Evolutionary conservation across 495 filamentous ascomycete species (phyloP), one percentile per base, ranked within the genome.

Genomic region (Neurospora sp.): DNA sequence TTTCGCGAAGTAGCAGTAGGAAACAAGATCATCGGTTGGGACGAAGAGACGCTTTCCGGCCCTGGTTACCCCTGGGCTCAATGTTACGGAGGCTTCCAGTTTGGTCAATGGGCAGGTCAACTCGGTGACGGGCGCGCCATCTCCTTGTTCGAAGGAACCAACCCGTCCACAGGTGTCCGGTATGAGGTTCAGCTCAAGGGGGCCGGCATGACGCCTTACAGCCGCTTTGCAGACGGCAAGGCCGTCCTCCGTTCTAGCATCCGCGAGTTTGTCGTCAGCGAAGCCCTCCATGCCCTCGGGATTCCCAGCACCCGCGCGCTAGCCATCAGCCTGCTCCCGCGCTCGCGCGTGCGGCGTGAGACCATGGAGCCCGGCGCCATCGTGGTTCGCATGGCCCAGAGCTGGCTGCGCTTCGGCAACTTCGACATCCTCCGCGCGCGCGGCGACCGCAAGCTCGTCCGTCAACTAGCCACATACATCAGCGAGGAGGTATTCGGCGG

Each of bases 11-110:
- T 91, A 6, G 91, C 95, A 20, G 87, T 90, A 0, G 96, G 96
- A 3, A 98, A 97, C 79, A 89, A 89, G 76, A 86, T 96, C 10
- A 85, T 87, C 44, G 89, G 90, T 48, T 86, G 87, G 78, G 84
- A 91, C 75, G 82, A 80, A 20, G 80, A 82, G 82, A 91, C 75
- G 86, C 87, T 72, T 80, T 85, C 89, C 59, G 83, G 86, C 37
- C 91, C 90, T 5, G 89, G 95, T 42, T 98, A 98, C 78, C 96
- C 96, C 14, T 99, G 96, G 96, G 94, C 96, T 41, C 94, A 98
- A 82, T 98, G 94, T 79, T 99, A 99, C 82, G 96, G 96, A 71
- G 96, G 95, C 6, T 93, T 88, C 79, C 91, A 92, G 75, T 92
- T 93, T 78, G 93, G 93, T 42, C 87, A 89, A 75, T 99, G 96